Percentiles rank a stretch among this genome's conserved stretches.
These are phyloP conservation scores for Stemphylium vesicarium DNA, from an alignment of 2,329 filamentous ascomycete species.

Conservation along the genomic window DNA sequence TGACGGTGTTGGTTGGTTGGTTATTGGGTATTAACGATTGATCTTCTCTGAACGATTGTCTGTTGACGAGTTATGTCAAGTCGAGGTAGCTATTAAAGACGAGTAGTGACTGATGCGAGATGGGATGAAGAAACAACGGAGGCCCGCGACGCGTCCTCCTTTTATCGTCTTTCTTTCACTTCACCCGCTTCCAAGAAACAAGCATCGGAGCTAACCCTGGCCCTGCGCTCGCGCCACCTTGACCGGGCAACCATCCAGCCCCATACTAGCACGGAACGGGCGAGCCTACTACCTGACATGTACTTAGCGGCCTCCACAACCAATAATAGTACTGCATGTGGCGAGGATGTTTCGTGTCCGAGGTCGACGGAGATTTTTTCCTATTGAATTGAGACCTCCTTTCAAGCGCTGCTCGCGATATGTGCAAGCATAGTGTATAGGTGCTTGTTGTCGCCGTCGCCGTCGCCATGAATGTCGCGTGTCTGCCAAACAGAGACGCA, in stretches of 20 bases:
- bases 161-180: slow-evolving; percentile 20
- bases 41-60: slow-evolving; percentile 17
- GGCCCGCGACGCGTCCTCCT: slow-evolving; percentile 22
- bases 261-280: slow-evolving; percentile 7
- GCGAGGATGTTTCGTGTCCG: slow-evolving; percentile 10
- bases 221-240: slow-evolving; percentile 27
- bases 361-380: slow-evolving; percentile 13
- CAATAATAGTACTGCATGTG: slow-evolving; percentile 22
- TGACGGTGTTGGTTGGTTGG: slow-evolving; percentile 19
- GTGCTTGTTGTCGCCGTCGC: not conserved
- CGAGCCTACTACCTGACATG: not conserved
- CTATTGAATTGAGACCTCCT: slow-evolving; percentile 3
- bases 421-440: not conserved
- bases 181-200: slow-evolving; percentile 17
- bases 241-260: slow-evolving; percentile 30
- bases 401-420: slow-evolving; percentile 1
- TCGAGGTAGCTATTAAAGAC: slow-evolving; percentile 9
- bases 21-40: slow-evolving; percentile 17
- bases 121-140: not conserved
- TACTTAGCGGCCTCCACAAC: slow-evolving; percentile 11
- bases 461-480: not conserved
- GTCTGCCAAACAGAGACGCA: not conserved
- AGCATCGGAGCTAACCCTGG: slow-evolving; percentile 22
- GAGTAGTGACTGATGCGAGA: slow-evolving; percentile 20
- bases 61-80: slow-evolving; percentile 18